Evolutionary conservation across 2,329 filamentous ascomycete genomes (phyloP), one percentile per base, ranked within the genome.

Genomic region (Trichoderma koningii): DNA sequence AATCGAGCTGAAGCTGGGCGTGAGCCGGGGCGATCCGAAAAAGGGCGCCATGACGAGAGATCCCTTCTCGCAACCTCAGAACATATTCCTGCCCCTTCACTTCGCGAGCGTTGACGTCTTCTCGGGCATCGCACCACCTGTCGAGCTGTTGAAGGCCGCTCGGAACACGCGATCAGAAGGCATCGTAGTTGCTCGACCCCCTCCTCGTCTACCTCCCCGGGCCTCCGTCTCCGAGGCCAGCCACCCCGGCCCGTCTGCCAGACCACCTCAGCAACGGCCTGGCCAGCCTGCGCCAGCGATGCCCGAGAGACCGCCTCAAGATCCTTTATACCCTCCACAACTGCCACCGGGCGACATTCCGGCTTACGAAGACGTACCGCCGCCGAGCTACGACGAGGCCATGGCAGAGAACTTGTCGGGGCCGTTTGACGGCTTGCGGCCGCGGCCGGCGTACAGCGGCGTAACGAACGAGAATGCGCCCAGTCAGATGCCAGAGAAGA

Each of bases 371-470:
- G 92, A 95, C 64, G 91, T 92, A n/a, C 93, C 93, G n/a, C 93
- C 94, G 19, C 93, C 93, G 7, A 97, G 92, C 72, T 98, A 98
- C 73, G 93, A 97, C 77, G 93, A 97, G 76, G 93, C 92, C 14
- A 89, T 97, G 78, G 93, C 92, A 7, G 89, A 91, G 69, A 86
- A 88, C 66, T 78, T 95, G 67, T 76, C 80, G 0, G 89, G 86
- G 42, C 91, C 92, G 1, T 86, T 92, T 64, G 85, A 92, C 73
- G 90, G 67, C 80, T 68, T 71, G 67, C 73, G 76, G 47, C 73
- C 89, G 28, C 82, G 93, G 71, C 87, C 89, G 30, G 87, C 86
- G 15, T 93, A 90, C 74, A 87, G 84, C 67, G 86, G 86, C 1
- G 82, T 87, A 26, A 87, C 85, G 50, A 83, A 86, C 64, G 85